phyloP scores from a whole-genome alignment of 148 eudicot genomes.

The Oxyria digyna region DNA sequence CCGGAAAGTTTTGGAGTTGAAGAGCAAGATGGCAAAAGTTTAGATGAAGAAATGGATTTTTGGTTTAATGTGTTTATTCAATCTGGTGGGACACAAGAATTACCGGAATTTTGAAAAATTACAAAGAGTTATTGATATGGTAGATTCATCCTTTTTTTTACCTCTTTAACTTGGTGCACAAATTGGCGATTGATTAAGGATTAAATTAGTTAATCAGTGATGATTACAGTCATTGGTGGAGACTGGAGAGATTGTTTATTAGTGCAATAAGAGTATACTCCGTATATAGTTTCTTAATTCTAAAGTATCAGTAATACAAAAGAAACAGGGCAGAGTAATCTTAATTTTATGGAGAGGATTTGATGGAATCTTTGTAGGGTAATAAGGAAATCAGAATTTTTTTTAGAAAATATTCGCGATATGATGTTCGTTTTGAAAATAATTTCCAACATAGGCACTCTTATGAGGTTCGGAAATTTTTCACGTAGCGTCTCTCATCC shows the following conservation, averaged over 20 bases:
- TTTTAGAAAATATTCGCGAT: no score
- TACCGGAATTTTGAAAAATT: neutral
- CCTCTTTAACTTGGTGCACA: neutral
- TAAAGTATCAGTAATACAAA: neutral
- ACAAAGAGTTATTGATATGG: no score
- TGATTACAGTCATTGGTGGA: neutral
- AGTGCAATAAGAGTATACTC: neutral
- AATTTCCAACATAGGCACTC: no score
- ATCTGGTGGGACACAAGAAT: neutral
- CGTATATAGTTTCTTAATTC: neutral
- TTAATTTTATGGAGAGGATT: neutral
- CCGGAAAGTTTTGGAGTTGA: no score
- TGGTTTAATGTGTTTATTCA: constrained; percentile 2
- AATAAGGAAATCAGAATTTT: no score
- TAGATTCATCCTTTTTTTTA: neutral
- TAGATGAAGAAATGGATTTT: constrained; percentile 1
- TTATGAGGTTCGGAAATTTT: no score
- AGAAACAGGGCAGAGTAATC: neutral
- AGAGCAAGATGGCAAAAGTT: neutral
- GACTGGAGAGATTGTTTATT: neutral
- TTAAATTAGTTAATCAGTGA: neutral
- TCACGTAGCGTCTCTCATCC: no score
- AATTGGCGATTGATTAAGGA: neutral
- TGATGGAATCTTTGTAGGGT: neutral
- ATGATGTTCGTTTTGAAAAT: no score